Evolutionary conservation across 1,139 yeast genomes (phyloP), one percentile per base, ranked within the genome.

Genomic region (Suhomyces panamericanus): DNA sequence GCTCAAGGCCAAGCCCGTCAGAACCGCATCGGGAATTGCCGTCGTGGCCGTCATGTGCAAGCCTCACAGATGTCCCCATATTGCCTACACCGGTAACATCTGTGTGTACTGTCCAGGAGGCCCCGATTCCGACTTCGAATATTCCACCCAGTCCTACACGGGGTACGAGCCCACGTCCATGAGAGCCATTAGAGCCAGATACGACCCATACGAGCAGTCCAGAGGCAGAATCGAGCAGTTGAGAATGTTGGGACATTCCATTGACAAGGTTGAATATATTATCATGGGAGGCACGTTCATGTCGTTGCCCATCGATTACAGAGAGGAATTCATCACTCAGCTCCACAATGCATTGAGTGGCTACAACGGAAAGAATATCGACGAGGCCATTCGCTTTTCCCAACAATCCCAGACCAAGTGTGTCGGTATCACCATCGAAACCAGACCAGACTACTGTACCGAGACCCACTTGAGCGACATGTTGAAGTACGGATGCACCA

Each of bases 41-140:
- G 99, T 93, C 17, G 99, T 93, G 41, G 99, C 99, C 0, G 98
- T 95, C 31, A 93, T 95, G 98, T 93, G 98, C 71, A 95, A 93
- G 65, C 99, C 99, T 3, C 99, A 93, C 66, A 79, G 99, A 70
- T 93, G 99, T 69, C 99, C 99, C 28, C 99, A 93, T 66, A 95
- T 93, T 59, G 98, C 99, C 28, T 95, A 93, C 64, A 93, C 99
- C 0, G 99, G 99, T 49, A 93, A 93, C 60, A 93, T 93, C 51
- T 93, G 99, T 74, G 99, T 93, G 13, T 93, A 93, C 64, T 93
- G 99, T 70, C 99, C 99, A 4, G 99, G 99, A 48, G 99, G 99
- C 1, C 99, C 99, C 2, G 99, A 93, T 64, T 86, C 96, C 1
- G 99, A 93, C 69, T 93, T 93, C 61, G 99, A 93, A 63, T 93